These are phyloP conservation scores for Austroboletus niveus DNA, from an alignment of 1,284 basidiomycete species.

Conservation along the genomic window DNA sequence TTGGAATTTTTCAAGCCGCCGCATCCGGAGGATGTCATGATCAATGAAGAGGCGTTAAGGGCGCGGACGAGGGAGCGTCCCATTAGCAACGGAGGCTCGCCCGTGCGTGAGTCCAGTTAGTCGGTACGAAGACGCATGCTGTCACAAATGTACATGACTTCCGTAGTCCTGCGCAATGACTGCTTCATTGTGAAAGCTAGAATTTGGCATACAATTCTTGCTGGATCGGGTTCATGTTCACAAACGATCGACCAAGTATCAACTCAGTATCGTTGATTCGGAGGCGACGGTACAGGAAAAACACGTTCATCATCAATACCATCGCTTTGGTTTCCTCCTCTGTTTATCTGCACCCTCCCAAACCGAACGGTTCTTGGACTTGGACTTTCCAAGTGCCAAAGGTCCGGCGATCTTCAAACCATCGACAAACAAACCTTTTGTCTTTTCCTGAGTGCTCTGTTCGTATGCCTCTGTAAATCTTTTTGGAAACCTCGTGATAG, in stretches of 20 bases:
- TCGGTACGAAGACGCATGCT: background rate
- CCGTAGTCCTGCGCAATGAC: background rate
- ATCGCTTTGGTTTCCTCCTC: slow-evolving; percentile 19
- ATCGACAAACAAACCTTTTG: slow-evolving; percentile 27
- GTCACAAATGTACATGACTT: slow-evolving; percentile 2
- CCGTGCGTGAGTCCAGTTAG: slow-evolving; percentile 23
- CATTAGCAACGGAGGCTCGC: slow-evolving; percentile 20
- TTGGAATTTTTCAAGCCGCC: slow-evolving; percentile 46
- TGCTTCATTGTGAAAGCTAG: too few species aligned
- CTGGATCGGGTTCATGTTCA: background rate
- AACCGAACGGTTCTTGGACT: slow-evolving; percentile 24
- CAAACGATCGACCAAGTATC: background rate
- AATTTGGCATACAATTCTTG: background rate
- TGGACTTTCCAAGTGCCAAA: slow-evolving; percentile 21
- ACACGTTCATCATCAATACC: slow-evolving; percentile 12
- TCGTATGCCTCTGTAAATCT: slow-evolving; percentile 26
- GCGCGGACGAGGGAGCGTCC: slow-evolving; percentile 32
- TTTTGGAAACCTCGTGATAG: slow-evolving; percentile 20
- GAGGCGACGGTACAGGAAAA: background rate
- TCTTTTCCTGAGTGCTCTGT: slow-evolving; percentile 7
- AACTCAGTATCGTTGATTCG: too few species aligned
- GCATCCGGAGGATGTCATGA: slow-evolving; percentile 51
- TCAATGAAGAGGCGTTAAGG: slow-evolving; percentile 44
- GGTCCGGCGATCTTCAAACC: slow-evolving; percentile 13
- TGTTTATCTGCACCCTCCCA: slow-evolving; percentile 20